Conservation (phyloP, 2,329 filamentous ascomycete genomes). For the Nigrospora oryzae region DNA sequence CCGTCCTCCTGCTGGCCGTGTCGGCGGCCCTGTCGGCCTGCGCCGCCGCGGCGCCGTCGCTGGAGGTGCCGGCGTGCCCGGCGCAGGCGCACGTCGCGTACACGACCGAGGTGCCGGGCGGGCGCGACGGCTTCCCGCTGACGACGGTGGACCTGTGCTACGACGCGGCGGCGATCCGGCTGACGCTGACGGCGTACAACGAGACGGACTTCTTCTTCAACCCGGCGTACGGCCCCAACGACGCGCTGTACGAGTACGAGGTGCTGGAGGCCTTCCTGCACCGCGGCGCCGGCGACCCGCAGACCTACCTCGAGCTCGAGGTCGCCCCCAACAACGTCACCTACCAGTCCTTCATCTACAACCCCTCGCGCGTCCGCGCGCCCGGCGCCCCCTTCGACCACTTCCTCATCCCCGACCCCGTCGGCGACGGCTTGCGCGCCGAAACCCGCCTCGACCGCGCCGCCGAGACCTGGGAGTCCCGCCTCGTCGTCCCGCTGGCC, state of each 20-base stretch:
- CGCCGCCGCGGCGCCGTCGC: constrained; percentile 9
- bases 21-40: neutral
- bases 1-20: no score
- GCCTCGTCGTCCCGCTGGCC: constrained; percentile 32
- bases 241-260: constrained; percentile 38
- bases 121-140: constrained; percentile 25
- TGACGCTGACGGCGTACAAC: constrained; percentile 34
- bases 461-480: constrained; percentile 29
- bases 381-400: constrained; percentile 32
- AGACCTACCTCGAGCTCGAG: constrained; percentile 42
- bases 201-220: constrained; percentile 40
- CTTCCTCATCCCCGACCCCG: constrained; percentile 29
- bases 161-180: constrained; percentile 25
- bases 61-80: constrained; percentile 31
- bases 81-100: constrained; percentile 25
- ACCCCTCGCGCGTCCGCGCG: constrained; percentile 35
- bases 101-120: constrained; percentile 31
- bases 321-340: constrained; percentile 42
- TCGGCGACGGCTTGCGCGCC: constrained; percentile 30
- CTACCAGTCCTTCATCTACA: constrained; percentile 42
- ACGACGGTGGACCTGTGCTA: constrained; percentile 40
- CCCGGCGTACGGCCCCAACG: constrained; percentile 31
- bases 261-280: constrained; percentile 43
- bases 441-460: constrained; percentile 27
- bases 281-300: constrained; percentile 33